Base-by-base conservation (phyloP, 805 yeast genomes). In the Cyberlindnera misumaiensis region DNA sequence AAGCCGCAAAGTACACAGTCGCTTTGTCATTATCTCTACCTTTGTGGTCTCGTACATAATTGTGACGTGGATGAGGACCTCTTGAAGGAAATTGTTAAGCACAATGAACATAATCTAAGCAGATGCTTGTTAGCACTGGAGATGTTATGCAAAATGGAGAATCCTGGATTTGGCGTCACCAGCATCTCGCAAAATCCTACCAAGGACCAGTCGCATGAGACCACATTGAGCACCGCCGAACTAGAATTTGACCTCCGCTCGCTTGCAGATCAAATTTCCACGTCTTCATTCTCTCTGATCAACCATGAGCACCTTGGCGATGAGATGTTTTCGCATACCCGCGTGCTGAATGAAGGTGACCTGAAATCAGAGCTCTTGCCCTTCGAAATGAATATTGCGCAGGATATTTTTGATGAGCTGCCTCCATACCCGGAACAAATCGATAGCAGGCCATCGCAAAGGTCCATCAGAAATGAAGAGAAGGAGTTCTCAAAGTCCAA, bases 111-210 rank as follows among this genome's bases (percentile, higher is more conserved):
- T 32, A 83, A 78, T 51, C 55, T 79, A 22, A 59, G 83, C 36
- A 65, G 62, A 41, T 64, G 69, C 28, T 46, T 79, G 10, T 57
- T 65, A 55, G 58, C 61, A 4, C 58, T 74, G 27, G 81, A 77
- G 47, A 62, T 58, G 39, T 12, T 64, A 1, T 71, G 72, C 42
- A 25, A 35, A n/a, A 15, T 28, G 14, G 28, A 17, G 4, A n/a
- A 20, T 4, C 35, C 27, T 1, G 16, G 18, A 11, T n/a, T 7
- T 26, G 36, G 36, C n/a, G 31, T 39, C 7, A 36, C 39, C 2
- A 20, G 12, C 8, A 31, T 39, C 8, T 32, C 39, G 2, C 20
- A 12, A 11, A n/a, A 20, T 5, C 8, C 24, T 20, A 8, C 24
- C 24, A 20, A 20, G 24, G 24, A 20, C 8, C 8, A 20, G 24